Conservation (phyloP, 495 filamentous ascomycete genomes). For the Trichoderma orchidacearum region DNA sequence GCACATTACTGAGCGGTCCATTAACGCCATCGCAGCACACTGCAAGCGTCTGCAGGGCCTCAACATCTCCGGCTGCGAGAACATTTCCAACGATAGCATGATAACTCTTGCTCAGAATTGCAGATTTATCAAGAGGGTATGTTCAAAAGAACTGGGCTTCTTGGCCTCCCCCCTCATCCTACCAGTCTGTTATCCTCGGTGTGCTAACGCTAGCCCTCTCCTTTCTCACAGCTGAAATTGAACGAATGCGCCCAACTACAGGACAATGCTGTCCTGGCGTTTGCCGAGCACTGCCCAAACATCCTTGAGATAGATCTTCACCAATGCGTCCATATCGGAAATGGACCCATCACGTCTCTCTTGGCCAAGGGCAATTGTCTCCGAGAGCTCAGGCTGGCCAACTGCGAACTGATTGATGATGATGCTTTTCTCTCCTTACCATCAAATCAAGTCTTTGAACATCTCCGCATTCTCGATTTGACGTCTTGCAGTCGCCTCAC, state of each 20-base stretch:
- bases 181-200: no score
- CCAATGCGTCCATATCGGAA: conserved; percentile 66
- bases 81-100: conserved; percentile 75
- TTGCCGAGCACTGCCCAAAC: conserved; percentile 76
- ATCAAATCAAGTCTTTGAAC: conserved; percentile 54
- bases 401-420: conserved; percentile 73
- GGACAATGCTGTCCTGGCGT: conserved; percentile 65
- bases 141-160: no score
- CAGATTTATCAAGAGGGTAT: conserved; percentile 74
- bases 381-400: conserved; percentile 75
- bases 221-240: conserved; percentile 60
- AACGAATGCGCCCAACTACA: conserved; percentile 75
- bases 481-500: conserved; percentile 73
- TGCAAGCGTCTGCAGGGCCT: conserved; percentile 81
- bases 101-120: conserved; percentile 72
- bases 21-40: conserved; percentile 65
- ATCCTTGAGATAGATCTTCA: conserved; percentile 95
- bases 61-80: conserved; percentile 78
- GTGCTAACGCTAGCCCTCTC: conserved; percentile 12
- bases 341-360: conserved; percentile 65
- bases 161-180: not conserved
- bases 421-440: conserved; percentile 76
- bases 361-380: conserved; percentile 64
- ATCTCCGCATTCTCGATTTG: conserved; percentile 84
- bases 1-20: conserved; percentile 69